Base-by-base conservation (phyloP, 2,329 filamentous ascomycete genomes). In the Myrmaecium sp. region DNA sequence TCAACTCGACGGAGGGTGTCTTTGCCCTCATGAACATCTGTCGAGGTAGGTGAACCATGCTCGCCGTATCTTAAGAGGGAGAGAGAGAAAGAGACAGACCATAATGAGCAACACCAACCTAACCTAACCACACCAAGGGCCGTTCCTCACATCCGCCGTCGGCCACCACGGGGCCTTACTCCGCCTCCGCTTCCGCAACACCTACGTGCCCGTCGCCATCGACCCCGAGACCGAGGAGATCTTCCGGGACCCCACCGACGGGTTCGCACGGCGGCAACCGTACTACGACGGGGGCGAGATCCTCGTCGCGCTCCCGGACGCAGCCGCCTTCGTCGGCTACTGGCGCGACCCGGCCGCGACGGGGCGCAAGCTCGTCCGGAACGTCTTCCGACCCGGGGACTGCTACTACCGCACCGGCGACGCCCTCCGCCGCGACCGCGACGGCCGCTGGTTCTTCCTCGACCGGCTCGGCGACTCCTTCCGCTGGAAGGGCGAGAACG, bases 271-370 rank as follows among this genome's bases (percentile, higher is more conserved):
- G 16, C 63, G 74, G 14, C 60, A 65, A 25, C 48, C 69, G 0
- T 78, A 77, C 41, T 67, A 70, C 9, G 58, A 69, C 21, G 77
- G 77, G 3, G 77, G 78, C n/a, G 78, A 86, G 50, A 76, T 84
- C 9, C 51, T 84, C 15, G 66, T 81, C n/a, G 52, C 59, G 1
- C 58, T 75, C 10, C 62, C 69, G 0, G 53, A 60, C 25, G 62
- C 67, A 23, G 51, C 63, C 7, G 56, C 56, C 5, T 84, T 78
- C 43, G 62, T 66, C 8, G 78, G 78, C 1, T 84, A 84, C 46
- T 74, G 68, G 50, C 65, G 68, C 32, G 74, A 81, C 42, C 57
- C 62, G 0, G 62, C 67, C 19, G 77, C 76, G 0, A 80, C 76
- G 0, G 46, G 58, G 8, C 72, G 71, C 48, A 57, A 54, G 30